These are phyloP conservation scores for Borovskyia barvae DNA, from an alignment of 208 protist genomes.

Conservation along the genomic window DNA sequence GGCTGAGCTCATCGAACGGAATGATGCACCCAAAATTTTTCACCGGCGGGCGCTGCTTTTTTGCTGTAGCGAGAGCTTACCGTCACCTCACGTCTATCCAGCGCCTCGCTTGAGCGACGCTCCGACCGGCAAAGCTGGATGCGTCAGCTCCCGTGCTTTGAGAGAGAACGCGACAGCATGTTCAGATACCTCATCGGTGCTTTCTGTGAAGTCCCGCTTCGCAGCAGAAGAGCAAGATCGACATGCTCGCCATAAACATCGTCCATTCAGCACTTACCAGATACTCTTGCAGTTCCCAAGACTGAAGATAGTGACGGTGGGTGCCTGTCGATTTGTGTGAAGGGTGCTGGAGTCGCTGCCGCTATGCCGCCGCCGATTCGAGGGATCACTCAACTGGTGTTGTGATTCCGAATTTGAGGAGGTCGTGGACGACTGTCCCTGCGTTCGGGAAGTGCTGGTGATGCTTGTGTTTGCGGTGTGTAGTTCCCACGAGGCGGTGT, in stretches of 20 bases:
- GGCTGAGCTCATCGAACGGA: too few species aligned
- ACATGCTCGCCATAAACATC: too few species aligned
- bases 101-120: too few species aligned
- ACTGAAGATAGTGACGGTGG: slow-evolving; percentile 21
- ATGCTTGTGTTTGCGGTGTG: slow-evolving; percentile 13
- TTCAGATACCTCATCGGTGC: too few species aligned
- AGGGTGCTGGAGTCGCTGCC: slow-evolving; percentile 22
- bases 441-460: slow-evolving; percentile 31
- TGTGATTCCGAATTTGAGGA: slow-evolving; percentile 21
- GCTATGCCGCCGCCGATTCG: slow-evolving; percentile 5
- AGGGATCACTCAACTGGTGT: not conserved
- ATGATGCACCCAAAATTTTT: too few species aligned
- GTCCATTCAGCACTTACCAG: slow-evolving; percentile 16
- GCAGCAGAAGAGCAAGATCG: not conserved
- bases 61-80: too few species aligned
- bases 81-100: too few species aligned
- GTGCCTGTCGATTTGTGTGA: slow-evolving; percentile 11
- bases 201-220: too few species aligned
- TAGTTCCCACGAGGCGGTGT: slow-evolving; percentile 1
- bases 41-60: too few species aligned
- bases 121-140: too few species aligned
- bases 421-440: slow-evolving; percentile 32
- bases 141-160: too few species aligned
- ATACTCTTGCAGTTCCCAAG: slow-evolving; percentile 17
- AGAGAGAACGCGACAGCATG: too few species aligned